Evolutionary conservation across 2,329 filamentous ascomycete species (phyloP).

Genomic region (Xylariaceae sp.): DNA sequence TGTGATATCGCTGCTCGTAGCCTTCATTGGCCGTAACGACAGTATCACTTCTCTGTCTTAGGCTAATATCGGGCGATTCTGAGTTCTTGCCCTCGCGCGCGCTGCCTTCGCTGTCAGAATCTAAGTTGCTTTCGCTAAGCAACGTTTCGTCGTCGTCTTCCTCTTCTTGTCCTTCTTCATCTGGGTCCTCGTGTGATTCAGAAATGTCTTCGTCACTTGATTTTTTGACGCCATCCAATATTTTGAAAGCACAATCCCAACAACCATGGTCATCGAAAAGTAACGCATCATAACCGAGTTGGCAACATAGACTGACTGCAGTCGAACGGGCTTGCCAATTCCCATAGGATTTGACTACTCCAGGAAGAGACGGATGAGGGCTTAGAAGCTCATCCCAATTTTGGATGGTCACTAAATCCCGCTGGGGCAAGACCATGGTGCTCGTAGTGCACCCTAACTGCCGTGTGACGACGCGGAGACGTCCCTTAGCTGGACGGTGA

Average conservation of each 20-base stretch:
- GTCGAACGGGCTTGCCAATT: conserved; percentile 10
- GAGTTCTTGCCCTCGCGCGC: no score
- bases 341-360: conserved; percentile 5
- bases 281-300: conserved; percentile 1
- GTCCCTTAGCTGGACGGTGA: neutral
- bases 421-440: neutral
- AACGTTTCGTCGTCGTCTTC: no score
- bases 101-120: no score
- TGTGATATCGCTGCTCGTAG: no score
- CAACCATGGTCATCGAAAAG: conserved; percentile 5
- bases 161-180: no score
- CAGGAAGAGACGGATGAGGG: neutral
- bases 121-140: no score
- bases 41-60: no score
- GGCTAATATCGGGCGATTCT: no score
- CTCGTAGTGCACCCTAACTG: neutral
- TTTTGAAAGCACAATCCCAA: conserved; percentile 7
- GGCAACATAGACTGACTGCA: conserved; percentile 1
- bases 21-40: no score
- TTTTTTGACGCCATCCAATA: neutral
- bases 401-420: conserved; percentile 5
- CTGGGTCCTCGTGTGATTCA: no score
- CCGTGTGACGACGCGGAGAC: neutral
- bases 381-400: conserved; percentile 11
- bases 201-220: no score